These are phyloP conservation scores for Monascus purpureus DNA, from an alignment of 495 filamentous ascomycete species.

Conservation along the genomic window DNA sequence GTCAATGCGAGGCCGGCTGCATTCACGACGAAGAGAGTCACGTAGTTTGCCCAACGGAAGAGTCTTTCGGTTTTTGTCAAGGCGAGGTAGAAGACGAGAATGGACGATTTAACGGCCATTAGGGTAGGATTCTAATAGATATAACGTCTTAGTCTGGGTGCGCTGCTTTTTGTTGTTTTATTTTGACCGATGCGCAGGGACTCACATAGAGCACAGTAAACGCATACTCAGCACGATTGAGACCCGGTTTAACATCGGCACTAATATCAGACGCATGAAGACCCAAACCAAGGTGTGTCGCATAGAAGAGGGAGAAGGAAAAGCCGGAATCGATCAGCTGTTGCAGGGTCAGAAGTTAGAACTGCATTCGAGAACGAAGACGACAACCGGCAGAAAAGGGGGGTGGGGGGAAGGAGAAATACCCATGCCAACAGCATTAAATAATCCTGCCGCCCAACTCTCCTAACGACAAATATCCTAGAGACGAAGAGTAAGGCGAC, in stretches of 20 bases:
- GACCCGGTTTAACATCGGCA: constrained; percentile 20
- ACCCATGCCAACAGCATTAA: constrained; percentile 77
- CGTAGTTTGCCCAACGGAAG: constrained; percentile 56
- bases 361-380: no score
- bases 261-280: constrained; percentile 56
- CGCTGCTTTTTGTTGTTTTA: no score
- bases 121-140: constrained; percentile 74
- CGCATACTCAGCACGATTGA: constrained; percentile 61
- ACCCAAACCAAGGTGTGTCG: constrained; percentile 56
- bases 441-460: constrained; percentile 63
- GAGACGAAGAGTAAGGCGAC: constrained; percentile 60
- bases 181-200: no score
- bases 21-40: constrained; percentile 60
- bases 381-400: no score
- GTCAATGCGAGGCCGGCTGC: constrained; percentile 64
- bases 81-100: constrained; percentile 75
- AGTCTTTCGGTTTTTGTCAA: constrained; percentile 61
- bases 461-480: constrained; percentile 56
- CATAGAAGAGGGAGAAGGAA: constrained; percentile 62
- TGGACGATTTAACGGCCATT: constrained; percentile 67
- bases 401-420: constrained; percentile 15
- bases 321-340: constrained; percentile 62
- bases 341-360: no score
- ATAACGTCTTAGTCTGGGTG: no score
- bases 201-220: constrained; percentile 75